Base-by-base conservation (phyloP, 1,139 yeast genomes). In the Sugiyamaella neomexicana region DNA sequence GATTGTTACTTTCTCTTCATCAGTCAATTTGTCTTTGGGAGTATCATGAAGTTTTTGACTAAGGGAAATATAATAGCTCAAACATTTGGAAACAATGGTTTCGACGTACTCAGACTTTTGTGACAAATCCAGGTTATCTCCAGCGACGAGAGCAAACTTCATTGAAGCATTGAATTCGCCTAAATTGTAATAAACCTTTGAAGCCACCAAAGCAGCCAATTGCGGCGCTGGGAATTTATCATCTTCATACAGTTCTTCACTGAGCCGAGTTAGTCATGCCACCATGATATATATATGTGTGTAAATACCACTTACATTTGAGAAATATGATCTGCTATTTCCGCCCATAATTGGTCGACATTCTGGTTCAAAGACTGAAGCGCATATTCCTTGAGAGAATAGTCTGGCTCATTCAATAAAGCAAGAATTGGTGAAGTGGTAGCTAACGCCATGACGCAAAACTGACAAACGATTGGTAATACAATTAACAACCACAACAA, bases 271-370 rank as follows among this genome's bases (percentile, higher is more conserved):
- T 29, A 29, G 25, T 20, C 5, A 20, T 5, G 25, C 25, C 25
- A 20, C 25, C 25, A 20, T 5, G n/a, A n/a, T n/a, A n/a, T n/a
- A n/a, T n/a, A n/a, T n/a, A n/a, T n/a, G n/a, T n/a, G n/a, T n/a
- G n/a, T n/a, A n/a, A n/a, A n/a, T 20, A 20, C 25, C 25, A 51
- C 70, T 41, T 63, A 68, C 70, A 89, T 77, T 58, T 87, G 93
- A 46, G 89, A 77, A 61, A 93, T 82, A 68, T 81, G 85, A 72
- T 93, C 95, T 58, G 99, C 96, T 58, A 95, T 88, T 75, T 93
- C 99, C 2, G 98, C 91, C 99, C 99, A 93, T 61, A 89, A 79
- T 71, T 89, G 91, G 74, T 90, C 96, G 55, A 90, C 97, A 55
- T 87, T 81, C 38, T 77, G 81, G 68, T 90, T 88, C 63, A 93